Percentiles rank a stretch among this genome's conserved stretches.
Evolutionary conservation across 1,139 yeast genomes (phyloP).

Genomic region (Pichia sp.): DNA sequence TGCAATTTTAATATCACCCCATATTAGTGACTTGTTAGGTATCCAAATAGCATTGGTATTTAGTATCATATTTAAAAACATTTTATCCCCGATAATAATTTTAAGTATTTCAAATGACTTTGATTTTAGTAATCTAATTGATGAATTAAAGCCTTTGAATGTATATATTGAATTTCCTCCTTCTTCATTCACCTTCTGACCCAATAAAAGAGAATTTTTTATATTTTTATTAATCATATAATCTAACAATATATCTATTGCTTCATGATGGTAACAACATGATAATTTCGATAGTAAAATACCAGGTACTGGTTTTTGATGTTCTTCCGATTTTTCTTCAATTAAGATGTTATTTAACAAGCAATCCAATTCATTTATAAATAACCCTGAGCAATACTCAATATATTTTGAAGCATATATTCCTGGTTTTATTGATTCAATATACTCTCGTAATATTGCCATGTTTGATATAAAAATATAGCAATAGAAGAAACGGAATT

Average conservation of each 20-base stretch:
- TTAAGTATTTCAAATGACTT: conserved; percentile 35
- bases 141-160: conserved; percentile 22
- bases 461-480: conserved; percentile 1
- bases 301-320: conserved; percentile 5
- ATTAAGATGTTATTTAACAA: conserved; percentile 1
- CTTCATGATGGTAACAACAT: conserved; percentile 18
- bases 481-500: no score
- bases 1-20: conserved; percentile 30
- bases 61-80: conserved; percentile 33
- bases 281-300: conserved; percentile 7
- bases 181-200: conserved; percentile 20
- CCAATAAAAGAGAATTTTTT: conserved; percentile 21
- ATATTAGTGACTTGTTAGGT: conserved; percentile 23
- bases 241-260: conserved; percentile 22
- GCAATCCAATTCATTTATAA: background rate
- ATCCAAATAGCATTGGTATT: conserved; percentile 29
- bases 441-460: conserved; percentile 1
- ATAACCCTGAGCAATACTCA: conserved; percentile 12
- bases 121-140: conserved; percentile 29
- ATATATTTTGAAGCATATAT: background rate
- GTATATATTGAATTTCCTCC: conserved; percentile 14
- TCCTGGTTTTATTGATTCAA: background rate
- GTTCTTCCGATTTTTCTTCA: background rate
- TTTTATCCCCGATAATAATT: conserved; percentile 30
- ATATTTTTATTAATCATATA: conserved; percentile 12